Evolutionary conservation across 2,329 filamentous ascomycete genomes (phyloP).

Genomic region (Chrysoporthe cubensis): DNA sequence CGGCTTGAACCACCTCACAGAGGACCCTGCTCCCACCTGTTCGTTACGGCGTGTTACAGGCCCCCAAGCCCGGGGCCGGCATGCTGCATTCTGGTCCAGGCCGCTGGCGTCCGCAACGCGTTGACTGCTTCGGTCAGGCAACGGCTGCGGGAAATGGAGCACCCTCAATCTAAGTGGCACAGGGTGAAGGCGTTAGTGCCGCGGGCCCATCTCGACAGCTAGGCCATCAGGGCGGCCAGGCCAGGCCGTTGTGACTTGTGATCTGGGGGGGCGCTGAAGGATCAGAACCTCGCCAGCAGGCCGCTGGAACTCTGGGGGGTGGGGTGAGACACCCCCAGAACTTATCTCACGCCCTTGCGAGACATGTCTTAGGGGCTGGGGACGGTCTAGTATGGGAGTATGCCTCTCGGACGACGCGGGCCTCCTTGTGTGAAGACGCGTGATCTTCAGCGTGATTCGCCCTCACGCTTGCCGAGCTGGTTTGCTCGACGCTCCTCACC

Average conservation of each 20-base stretch:
- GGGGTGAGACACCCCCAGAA: not conserved
- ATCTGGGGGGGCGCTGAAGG: conserved; percentile 9
- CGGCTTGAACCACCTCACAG: conserved; percentile 8
- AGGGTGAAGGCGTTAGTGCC: conserved; percentile 12
- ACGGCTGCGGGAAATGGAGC: conserved; percentile 18
- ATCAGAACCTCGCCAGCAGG: conserved; percentile 6
- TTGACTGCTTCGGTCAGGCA: conserved; percentile 19
- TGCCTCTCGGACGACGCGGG: conserved; percentile 22
- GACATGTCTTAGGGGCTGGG: conserved; percentile 27
- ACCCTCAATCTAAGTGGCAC: conserved; percentile 23
- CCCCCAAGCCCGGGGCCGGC: conserved; percentile 26
- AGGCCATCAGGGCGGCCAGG: not conserved
- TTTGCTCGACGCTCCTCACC: conserved; percentile 26
- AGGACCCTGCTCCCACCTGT: conserved; percentile 17
- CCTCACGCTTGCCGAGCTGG: conserved; percentile 22
- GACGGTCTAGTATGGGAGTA: conserved; percentile 13
- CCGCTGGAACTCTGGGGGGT: conserved; percentile 1
- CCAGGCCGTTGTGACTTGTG: not conserved
- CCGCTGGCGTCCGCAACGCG: conserved; percentile 19
- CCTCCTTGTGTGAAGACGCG: conserved; percentile 26
- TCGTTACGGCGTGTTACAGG: conserved; percentile 24
- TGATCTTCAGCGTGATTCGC: conserved; percentile 28
- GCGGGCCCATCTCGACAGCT: not conserved
- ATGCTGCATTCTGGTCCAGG: conserved; percentile 20
- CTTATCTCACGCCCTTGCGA: conserved; percentile 21